These are phyloP conservation scores for Solanum phureja DNA, from an alignment of 257 asterid genomes.

Conservation along the genomic window DNA sequence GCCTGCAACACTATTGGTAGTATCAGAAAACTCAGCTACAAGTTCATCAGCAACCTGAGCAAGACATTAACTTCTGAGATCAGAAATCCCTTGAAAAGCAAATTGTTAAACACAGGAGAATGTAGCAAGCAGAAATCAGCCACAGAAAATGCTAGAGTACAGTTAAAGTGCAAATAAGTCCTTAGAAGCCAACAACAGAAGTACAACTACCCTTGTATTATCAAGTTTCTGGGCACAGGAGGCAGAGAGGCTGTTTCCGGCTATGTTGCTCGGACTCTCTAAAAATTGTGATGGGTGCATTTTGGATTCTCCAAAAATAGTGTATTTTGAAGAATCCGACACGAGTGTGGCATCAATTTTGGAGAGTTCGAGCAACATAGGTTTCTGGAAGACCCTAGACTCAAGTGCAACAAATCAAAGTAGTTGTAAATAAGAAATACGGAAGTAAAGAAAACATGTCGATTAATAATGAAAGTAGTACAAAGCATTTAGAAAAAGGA, in stretches of 20 bases:
- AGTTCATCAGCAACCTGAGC: conserved; percentile 97
- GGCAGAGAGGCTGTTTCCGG: neutral
- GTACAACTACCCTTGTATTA: neutral
- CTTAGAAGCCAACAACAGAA: neutral
- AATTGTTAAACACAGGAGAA: neutral
- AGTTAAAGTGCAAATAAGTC: neutral
- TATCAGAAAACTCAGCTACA: conserved; percentile 90
- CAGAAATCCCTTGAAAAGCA: neutral
- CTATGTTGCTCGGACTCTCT: neutral
- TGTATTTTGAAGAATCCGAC: neutral
- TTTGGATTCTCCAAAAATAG: neutral
- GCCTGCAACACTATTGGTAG: conserved; percentile 42
- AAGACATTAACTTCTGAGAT: conserved; percentile 4
- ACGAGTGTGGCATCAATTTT: neutral
- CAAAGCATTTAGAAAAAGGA: neutral
- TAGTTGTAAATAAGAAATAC: neutral
- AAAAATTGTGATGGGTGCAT: neutral
- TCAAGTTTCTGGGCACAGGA: neutral
- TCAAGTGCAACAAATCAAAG: neutral
- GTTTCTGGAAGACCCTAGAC: neutral
- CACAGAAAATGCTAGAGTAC: neutral
- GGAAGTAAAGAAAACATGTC: neutral
- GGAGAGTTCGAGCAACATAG: neutral
- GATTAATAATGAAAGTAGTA: neutral
- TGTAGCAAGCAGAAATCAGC: neutral